phyloP scores from a whole-genome alignment of 1,139 yeast genomes.

The Taphrina wiesneri region DNA sequence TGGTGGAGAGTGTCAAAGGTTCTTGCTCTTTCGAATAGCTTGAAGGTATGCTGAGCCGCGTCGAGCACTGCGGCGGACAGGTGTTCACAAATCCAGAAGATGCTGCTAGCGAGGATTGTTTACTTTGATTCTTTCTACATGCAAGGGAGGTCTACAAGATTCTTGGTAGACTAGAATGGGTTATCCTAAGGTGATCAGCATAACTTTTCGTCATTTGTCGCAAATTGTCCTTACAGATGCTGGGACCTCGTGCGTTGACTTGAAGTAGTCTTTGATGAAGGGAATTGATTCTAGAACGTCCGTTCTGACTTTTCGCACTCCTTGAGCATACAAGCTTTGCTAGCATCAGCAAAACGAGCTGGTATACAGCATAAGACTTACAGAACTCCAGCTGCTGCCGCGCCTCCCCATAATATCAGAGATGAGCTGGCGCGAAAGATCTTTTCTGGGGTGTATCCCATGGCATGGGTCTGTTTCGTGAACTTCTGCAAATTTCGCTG shows the following conservation, averaged over 20 bases:
- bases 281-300: conserved; percentile 32
- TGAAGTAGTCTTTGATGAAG: conserved; percentile 30
- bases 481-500: conserved; percentile 31
- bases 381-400: conserved; percentile 30
- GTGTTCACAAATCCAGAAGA: neutral
- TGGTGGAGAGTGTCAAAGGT: no score
- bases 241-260: conserved; percentile 31
- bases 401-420: conserved; percentile 33
- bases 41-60: no score
- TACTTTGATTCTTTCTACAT: neutral
- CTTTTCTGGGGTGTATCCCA: conserved; percentile 32
- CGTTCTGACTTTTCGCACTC: conserved; percentile 27
- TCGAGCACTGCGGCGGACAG: no score
- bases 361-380: neutral
- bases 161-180: neutral
- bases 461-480: conserved; percentile 26
- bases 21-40: no score
- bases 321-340: conserved; percentile 24
- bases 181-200: conserved; percentile 6
- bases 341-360: neutral
- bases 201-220: neutral
- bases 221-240: conserved; percentile 23
- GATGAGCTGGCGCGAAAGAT: conserved; percentile 21
- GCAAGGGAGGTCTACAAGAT: neutral
- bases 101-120: neutral